Base-by-base conservation (phyloP, 2,329 filamentous ascomycete species). In the Fusarium xyrophilum region DNA sequence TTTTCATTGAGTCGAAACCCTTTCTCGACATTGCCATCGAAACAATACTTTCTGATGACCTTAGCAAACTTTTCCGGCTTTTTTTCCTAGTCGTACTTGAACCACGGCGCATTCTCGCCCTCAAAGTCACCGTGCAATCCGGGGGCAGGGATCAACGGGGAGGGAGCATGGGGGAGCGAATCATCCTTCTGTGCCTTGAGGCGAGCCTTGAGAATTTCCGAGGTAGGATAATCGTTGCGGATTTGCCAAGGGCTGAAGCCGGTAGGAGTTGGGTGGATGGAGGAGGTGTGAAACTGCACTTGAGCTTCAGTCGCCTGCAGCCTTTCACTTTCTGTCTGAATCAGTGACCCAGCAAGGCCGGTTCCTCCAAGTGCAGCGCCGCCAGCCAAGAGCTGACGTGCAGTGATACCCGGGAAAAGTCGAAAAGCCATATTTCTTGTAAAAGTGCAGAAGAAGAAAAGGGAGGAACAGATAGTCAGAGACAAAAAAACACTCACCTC, bases 41-140 rank as follows among this genome's bases (percentile, higher is more conserved):
- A 57, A 15, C 54, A 57, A 23, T 53, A 53, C 35, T 53, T 12
- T 28, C 11, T 33, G 21, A 53, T 40, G 5, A 9, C 17, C 14
- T 42, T 4, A 1, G 35, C 54, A 21, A 28, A 57, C 7, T 19
- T 13, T 19, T 57, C 11, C 3, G 54, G 46, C 2, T 53, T 8
- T 11, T 33, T 40, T 11, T 53, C 21, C 12, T 53, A 57, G 11
- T 57, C 36, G 11, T 17, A 21, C 23, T 53, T 42, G 21, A 57
- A 30, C 54, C 54, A 57, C 4, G 54, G 44, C 12, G 54, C 35
- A 17, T 53, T 42, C 19, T 57, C 17, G 6, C 46, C 54, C 17
- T 57, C 46, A 28, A 57, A 57, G 19, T 57, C 46, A 14, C 27
- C 35, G 4, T 13, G 21, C 3, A 50, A 11, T 21, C 46, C 36